Evolutionary conservation across 169 alveolate species (phyloP), one percentile per base, ranked within the genome.

Genomic region (Plasmodium relictum): DNA sequence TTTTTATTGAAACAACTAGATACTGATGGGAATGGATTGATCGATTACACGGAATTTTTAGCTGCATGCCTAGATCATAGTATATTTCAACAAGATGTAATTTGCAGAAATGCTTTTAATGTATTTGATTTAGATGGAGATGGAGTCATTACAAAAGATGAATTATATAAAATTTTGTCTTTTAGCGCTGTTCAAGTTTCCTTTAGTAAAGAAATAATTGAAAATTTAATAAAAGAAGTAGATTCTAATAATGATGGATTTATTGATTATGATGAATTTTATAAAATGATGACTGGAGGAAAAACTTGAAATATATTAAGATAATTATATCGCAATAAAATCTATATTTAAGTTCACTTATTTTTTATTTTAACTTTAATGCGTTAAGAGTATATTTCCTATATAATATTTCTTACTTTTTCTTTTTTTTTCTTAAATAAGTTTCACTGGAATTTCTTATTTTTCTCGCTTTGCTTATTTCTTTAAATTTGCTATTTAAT

Each of bases 41-140:
- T 95, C 26, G 99, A 97, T 73, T 98, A 97, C 92, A 97, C 99
- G 10, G 99, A 98, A 89, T 98, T 97, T 90, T 74, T 98, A 56
- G 98, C 99, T 6, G 99, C 99, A n/a, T 92, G 98, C 42, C 88
- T 96, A 41, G 98, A 98, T 88, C 96, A 96, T 88, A 83, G 95
- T 66, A 80, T 94, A 7, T 94, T 96, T 83, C 93, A 92, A 56
- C 97, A 95, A 85, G 95, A 94, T 88, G 97, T 95, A 31, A 92
- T 97, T 45, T 95, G 98, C 73, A 93, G 94, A 94, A 96, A 94
- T 61, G 99, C 99, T 50, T 98, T 98, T 89, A 94, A 95, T 44
- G 97, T 95, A 26, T 97, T 98, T 83, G 99, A 98, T 92, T 63
- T 96, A 63, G 98, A 97, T 73, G 96, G 95, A 85, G 95, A 95